These are phyloP conservation scores for Arbutus unedo DNA, from an alignment of 148 eudicot genomes.

Conservation along the genomic window DNA sequence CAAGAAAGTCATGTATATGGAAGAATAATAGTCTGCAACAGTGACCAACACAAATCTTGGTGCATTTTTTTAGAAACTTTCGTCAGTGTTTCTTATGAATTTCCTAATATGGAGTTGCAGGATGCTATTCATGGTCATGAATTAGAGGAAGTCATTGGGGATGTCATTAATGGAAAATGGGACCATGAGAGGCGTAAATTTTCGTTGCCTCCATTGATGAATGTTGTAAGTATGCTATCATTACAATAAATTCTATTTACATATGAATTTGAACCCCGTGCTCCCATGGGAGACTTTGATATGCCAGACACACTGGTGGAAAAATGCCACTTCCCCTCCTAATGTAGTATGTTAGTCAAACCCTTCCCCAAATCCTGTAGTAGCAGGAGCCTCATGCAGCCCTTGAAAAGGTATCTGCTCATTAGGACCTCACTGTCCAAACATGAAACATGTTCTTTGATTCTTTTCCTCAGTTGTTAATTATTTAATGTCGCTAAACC, in stretches of 20 bases:
- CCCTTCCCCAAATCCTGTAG: too few relatives aligned
- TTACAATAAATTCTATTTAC: neutral
- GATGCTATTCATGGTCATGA: constrained; percentile 47
- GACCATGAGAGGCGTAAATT: constrained; percentile 81
- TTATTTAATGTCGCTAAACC: too few relatives aligned
- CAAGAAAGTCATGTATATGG: neutral
- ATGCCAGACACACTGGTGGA: neutral
- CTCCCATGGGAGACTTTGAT: neutral
- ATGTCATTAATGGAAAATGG: constrained; percentile 77
- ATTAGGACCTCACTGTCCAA: neutral
- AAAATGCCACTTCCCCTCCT: neutral
- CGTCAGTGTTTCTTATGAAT: neutral
- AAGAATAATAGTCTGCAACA: neutral
- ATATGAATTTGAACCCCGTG: neutral
- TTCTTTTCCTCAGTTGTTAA: too few relatives aligned
- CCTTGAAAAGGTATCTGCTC: neutral
- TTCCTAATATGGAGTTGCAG: constrained; percentile 34
- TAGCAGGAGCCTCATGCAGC: too few relatives aligned
- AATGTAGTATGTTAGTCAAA: neutral
- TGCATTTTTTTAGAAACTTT: neutral
- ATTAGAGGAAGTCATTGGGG: constrained; percentile 57
- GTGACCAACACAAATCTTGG: neutral
- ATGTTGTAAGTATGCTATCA: constrained; percentile 54
- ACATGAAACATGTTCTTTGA: neutral
- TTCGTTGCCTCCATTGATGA: constrained; percentile 84